Conservation (phyloP, 768 basidiomycete species). For the Coprinellus micaceus region DNA sequence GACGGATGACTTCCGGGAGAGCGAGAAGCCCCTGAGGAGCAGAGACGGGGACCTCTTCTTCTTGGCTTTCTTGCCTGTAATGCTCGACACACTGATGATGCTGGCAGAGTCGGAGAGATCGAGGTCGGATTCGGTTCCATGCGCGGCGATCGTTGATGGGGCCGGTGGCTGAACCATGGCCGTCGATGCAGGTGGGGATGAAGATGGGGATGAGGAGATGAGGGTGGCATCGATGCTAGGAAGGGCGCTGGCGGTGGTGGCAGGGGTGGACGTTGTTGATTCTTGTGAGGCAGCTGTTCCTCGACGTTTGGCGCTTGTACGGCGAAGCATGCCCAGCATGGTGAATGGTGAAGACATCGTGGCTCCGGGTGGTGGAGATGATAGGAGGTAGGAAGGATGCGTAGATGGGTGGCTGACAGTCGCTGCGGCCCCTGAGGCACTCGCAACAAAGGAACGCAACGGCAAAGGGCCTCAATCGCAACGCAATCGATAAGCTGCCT, state of each 20-base stretch:
- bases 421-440: no score
- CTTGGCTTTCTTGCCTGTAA: neutral
- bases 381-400: no score
- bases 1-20: slow-evolving; percentile 1
- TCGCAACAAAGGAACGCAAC: no score
- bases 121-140: neutral
- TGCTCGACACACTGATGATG: neutral
- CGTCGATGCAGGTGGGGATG: neutral
- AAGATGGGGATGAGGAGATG: no score
- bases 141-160: neutral
- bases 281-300: neutral
- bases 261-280: neutral
- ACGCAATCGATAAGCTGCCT: no score
- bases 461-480: no score
- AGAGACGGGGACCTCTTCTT: neutral
- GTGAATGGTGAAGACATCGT: slow-evolving; percentile 16
- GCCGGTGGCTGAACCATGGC: neutral
- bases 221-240: neutral
- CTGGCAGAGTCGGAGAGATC: neutral
- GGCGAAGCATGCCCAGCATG: slow-evolving; percentile 15
- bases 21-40: neutral
- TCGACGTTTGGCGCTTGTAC: slow-evolving; percentile 4
- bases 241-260: neutral
- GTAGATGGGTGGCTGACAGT: no score
- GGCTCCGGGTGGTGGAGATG: neutral